Percentiles rank a stretch among this genome's conserved stretches.
phyloP scores from a whole-genome alignment of 495 filamentous ascomycete species.

The Hyaloscypha bicolor region DNA sequence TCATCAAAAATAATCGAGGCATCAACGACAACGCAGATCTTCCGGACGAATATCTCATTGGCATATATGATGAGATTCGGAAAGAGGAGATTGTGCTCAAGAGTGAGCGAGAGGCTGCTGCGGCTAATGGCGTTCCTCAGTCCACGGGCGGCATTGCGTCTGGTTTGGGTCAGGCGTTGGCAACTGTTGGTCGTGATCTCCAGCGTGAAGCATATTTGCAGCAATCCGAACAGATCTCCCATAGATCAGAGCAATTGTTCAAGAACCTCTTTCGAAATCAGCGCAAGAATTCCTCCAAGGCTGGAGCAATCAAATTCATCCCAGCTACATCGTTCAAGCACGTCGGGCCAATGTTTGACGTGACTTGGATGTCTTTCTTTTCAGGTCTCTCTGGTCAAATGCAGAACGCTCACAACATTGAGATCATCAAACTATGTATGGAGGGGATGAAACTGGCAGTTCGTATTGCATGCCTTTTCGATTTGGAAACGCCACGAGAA shows the following conservation, averaged over 20 bases:
- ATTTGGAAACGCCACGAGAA: constrained; percentile 84
- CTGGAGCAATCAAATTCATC: constrained; percentile 76
- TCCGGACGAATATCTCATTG: constrained; percentile 85
- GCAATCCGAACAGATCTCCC: constrained; percentile 86
- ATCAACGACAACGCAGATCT: constrained; percentile 97
- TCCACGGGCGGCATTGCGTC: constrained; percentile 74
- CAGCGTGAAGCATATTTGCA: constrained; percentile 92
- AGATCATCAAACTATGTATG: constrained; percentile 87
- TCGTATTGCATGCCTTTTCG: constrained; percentile 89
- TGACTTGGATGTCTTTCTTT: constrained; percentile 99
- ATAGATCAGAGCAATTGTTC: constrained; percentile 74
- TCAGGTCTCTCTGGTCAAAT: constrained; percentile 88
- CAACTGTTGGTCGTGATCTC: constrained; percentile 86
- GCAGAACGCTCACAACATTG: constrained; percentile 88
- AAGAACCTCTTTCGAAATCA: constrained; percentile 87
- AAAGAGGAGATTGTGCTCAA: constrained; percentile 93
- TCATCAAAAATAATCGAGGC: constrained; percentile 97
- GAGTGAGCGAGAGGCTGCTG: constrained; percentile 85
- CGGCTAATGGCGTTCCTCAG: constrained; percentile 65
- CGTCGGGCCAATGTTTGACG: constrained; percentile 98
- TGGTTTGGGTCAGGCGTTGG: constrained; percentile 84
- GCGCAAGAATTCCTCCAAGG: constrained; percentile 69
- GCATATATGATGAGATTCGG: constrained; percentile 91
- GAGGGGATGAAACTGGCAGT: constrained; percentile 94
- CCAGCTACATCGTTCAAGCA: constrained; percentile 91